These are phyloP conservation scores for Penicillium paradoxum DNA, from an alignment of 495 filamentous ascomycete genomes.

Conservation along the genomic window DNA sequence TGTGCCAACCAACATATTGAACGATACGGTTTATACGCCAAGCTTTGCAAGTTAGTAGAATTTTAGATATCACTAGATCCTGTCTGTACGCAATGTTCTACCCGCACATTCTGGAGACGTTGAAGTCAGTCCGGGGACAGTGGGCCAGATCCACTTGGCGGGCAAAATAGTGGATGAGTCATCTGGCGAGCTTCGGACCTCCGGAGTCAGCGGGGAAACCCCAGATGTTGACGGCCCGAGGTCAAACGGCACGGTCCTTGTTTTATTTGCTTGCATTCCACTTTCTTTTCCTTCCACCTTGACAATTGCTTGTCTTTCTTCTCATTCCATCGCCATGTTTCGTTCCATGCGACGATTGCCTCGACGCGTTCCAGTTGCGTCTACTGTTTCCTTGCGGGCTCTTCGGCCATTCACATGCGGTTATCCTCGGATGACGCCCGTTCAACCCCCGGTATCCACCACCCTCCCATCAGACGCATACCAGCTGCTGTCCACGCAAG, in stretches of 20 bases:
- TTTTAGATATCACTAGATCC: too few relatives aligned
- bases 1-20: too few relatives aligned
- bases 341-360: conserved; percentile 36
- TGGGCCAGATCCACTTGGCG: background rate
- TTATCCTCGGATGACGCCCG: conserved; percentile 45
- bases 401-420: conserved; percentile 40
- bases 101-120: too few relatives aligned
- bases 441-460: conserved; percentile 53
- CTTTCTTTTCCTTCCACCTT: background rate
- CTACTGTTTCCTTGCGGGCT: conserved; percentile 22
- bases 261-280: background rate
- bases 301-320: background rate
- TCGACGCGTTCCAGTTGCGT: conserved; percentile 24
- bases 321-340: conserved; percentile 24
- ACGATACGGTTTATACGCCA: too few relatives aligned
- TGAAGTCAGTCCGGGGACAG: too few relatives aligned
- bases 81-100: too few relatives aligned
- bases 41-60: too few relatives aligned
- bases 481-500: conserved; percentile 67
- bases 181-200: conserved; percentile 1
- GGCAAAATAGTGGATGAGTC: background rate
- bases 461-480: conserved; percentile 64
- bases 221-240: conserved; percentile 16
- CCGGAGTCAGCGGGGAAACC: conserved; percentile 12
- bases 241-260: conserved; percentile 6